A percentile compares a stretch with the other conserved stretches of the same genome.
phyloP scores from a whole-genome alignment of 2,329 filamentous ascomycete species.

The Atkinsonella texensis region DNA sequence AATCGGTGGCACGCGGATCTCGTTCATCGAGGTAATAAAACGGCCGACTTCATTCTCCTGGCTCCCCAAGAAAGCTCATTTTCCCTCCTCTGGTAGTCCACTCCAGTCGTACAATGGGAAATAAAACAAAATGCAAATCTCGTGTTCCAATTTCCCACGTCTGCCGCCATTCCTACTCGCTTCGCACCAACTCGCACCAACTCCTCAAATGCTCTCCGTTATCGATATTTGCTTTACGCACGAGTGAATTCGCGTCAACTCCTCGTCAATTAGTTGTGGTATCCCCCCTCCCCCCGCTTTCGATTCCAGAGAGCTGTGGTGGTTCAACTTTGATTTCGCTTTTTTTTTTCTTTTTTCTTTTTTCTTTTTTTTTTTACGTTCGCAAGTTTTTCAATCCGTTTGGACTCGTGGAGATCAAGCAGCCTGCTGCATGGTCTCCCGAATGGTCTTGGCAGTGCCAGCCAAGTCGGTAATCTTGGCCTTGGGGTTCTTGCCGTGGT shows the following conservation, averaged over 20 bases:
- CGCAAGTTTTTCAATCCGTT: neutral
- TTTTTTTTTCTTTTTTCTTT: neutral
- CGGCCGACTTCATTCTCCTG: neutral
- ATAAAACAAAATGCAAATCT: neutral
- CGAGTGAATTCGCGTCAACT: neutral
- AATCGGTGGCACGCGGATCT: neutral
- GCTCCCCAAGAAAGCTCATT: neutral
- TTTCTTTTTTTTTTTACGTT: conserved; percentile 1
- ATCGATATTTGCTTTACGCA: neutral
- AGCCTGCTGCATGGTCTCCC: conserved; percentile 9
- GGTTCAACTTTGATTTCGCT: neutral
- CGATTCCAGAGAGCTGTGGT: neutral
- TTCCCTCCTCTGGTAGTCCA: neutral
- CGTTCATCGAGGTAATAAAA: neutral
- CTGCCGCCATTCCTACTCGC: neutral
- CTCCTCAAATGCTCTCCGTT: neutral
- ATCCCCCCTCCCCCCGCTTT: neutral
- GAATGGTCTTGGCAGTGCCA: conserved; percentile 43
- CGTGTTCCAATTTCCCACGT: neutral
- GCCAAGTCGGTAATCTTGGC: conserved; percentile 58
- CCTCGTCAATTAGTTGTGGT: neutral
- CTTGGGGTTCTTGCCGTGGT: conserved; percentile 61
- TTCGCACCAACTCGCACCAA: neutral
- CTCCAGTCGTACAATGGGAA: neutral
- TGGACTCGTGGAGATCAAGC: neutral